A percentile compares a stretch with the other conserved stretches of the same genome.
Evolutionary conservation across 164 flowering plant species (phyloP).

Genomic region (Vitis cinerea): DNA sequence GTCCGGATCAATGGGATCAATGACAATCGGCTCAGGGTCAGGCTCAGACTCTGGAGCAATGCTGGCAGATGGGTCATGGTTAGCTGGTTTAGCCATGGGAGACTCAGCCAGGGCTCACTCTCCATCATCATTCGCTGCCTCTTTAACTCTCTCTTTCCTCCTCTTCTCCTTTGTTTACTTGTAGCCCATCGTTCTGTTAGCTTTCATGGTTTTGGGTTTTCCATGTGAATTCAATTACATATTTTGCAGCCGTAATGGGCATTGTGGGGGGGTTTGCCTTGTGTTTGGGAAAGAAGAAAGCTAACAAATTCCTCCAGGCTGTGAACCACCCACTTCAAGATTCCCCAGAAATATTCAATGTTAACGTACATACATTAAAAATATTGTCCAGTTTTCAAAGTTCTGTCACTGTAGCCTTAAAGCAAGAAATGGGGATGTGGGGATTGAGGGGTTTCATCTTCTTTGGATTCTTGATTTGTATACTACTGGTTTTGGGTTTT

Average conservation of each 20-base stretch:
- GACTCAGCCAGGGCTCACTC: conserved; percentile 38
- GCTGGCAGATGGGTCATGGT: conserved; percentile 64
- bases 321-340: conserved; percentile 17
- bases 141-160: conserved; percentile 17
- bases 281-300: conserved; percentile 7
- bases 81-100: conserved; percentile 83
- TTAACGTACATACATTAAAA: background rate
- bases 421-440: conserved; percentile 1
- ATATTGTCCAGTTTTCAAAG: background rate
- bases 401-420: background rate
- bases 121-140: conserved; percentile 14
- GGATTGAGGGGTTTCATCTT: background rate
- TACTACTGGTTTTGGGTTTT: background rate
- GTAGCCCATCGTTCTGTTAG: conserved; percentile 18
- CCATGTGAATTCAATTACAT: conserved; percentile 11
- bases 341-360: conserved; percentile 8
- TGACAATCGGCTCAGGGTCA: conserved; percentile 5
- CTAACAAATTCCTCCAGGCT: conserved; percentile 14
- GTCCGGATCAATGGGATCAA: background rate
- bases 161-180: conserved; percentile 21
- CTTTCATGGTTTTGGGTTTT: background rate
- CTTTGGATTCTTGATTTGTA: background rate
- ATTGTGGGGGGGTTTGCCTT: background rate
- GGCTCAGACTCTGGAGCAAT: conserved; percentile 26
- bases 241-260: conserved; percentile 7